Base-by-base conservation (phyloP, 768 basidiomycete species). In the Pleurotus salmoneostramineus region DNA sequence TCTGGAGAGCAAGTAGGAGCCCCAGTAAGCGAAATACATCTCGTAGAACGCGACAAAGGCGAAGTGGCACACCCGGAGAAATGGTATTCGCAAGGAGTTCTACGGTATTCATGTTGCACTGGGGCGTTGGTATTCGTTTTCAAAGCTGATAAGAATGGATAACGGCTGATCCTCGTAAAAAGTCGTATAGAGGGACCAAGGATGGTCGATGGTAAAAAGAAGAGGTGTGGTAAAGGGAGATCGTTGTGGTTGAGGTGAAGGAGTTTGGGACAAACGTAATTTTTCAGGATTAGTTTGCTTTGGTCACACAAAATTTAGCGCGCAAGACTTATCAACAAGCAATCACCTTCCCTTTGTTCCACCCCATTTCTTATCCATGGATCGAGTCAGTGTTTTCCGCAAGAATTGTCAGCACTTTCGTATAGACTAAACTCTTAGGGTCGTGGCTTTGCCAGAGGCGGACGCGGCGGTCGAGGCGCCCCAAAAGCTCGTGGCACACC, bases 31-130 rank as follows among this genome's bases (percentile, higher is more conserved):
- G 3, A 21, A 6, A 36, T 43, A 33, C 21, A 17, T 55, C 17
- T 36, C 52, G 27, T 12, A 8, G 52, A 61, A 72, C 67, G 74
- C 70, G 71, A 68, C 60, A 65, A 64, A 54, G 59, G 58, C 59
- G 63, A 51, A 62, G 69, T 64, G 72, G 74, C 85, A 66, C 68
- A 94, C 94, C 91, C 47, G 91, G 79, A 60, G 93, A 95, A 65
- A 98, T 87, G 67, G 95, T 88, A 77, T 96, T 94, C 64, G 89
- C 85, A 68, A 98, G 87, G 60, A 98, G 87, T 72, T 92, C 86
- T 58, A 84, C 44, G 12, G 44, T 88, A 63, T 93, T 93, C 93
- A 96, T 27, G 21, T 95, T 68, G 75, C 82, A 71, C 72, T 69
- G 63, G 64, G 44, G 36, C 27, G 52, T 55, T 55, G 40, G 37